phyloP scores from a whole-genome alignment of 495 filamentous ascomycete species.

The Aspergillus coremiiformis region DNA sequence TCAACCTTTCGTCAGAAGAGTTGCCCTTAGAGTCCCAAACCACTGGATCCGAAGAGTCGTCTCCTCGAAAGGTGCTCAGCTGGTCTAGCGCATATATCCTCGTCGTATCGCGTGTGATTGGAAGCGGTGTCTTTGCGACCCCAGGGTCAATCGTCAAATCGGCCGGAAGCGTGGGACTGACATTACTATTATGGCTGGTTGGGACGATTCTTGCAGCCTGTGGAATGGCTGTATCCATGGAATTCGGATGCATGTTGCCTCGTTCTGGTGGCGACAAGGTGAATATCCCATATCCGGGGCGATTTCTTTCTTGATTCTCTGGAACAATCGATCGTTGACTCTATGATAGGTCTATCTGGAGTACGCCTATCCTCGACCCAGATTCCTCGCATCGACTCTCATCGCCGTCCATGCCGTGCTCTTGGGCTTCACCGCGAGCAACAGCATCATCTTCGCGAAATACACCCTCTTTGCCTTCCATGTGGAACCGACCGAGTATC shows the following conservation, averaged over 20 bases:
- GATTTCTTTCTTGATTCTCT: too few species aligned
- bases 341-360: conserved; percentile 58
- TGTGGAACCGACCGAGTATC: conserved; percentile 27
- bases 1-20: neutral
- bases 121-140: conserved; percentile 68
- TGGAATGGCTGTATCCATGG: conserved; percentile 54
- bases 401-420: conserved; percentile 61
- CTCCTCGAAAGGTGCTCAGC: conserved; percentile 33
- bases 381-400: conserved; percentile 61
- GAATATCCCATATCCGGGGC: conserved; percentile 3
- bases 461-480: conserved; percentile 37
- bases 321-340: neutral
- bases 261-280: conserved; percentile 62
- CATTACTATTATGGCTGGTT: conserved; percentile 55
- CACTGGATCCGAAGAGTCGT: neutral
- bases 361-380: conserved; percentile 61
- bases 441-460: conserved; percentile 39
- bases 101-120: conserved; percentile 69
- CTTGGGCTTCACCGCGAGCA: conserved; percentile 56
- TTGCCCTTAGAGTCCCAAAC: neutral
- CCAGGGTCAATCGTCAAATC: conserved; percentile 61
- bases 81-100: conserved; percentile 68
- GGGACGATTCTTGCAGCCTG: conserved; percentile 55
- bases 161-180: conserved; percentile 60
- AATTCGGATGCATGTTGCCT: conserved; percentile 68